These are phyloP conservation scores for Aspergillus sp. DNA, from an alignment of 2,329 filamentous ascomycete species.

Conservation along the genomic window DNA sequence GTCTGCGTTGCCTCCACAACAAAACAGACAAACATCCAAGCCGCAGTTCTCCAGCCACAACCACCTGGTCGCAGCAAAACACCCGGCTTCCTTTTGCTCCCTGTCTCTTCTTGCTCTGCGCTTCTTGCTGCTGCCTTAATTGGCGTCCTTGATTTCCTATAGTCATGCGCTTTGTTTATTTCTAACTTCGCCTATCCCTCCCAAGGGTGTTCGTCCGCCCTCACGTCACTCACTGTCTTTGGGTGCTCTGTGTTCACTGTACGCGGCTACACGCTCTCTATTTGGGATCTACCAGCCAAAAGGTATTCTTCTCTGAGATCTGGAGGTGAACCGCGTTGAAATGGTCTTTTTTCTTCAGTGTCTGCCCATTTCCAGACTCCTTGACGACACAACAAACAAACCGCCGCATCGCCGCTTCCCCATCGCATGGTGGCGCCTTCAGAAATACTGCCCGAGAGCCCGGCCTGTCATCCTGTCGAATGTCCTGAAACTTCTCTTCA, in stretches of 20 bases:
- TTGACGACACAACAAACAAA: slow-evolving; percentile 8
- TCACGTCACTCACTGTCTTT: slow-evolving; percentile 1
- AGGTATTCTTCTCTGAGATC: no score
- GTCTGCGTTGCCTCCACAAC: slow-evolving; percentile 16
- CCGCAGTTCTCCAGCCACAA: slow-evolving; percentile 1
- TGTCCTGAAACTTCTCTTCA: no score
- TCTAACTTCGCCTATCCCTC: background rate
- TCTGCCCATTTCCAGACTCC: slow-evolving; percentile 8
- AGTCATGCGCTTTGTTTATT: slow-evolving; percentile 1
- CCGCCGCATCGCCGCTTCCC: slow-evolving; percentile 11
- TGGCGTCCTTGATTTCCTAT: background rate
- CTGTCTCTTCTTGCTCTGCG: background rate
- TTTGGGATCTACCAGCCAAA: no score
- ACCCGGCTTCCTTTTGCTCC: background rate
- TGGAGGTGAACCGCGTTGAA: background rate
- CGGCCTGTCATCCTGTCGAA: no score
- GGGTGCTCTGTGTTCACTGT: background rate
- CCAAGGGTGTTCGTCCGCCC: background rate
- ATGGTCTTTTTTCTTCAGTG: background rate
- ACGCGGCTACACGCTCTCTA: background rate
- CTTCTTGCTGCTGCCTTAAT: background rate
- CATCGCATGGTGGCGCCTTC: slow-evolving; percentile 9
- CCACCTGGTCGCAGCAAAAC: no score
- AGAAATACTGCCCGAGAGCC: background rate
- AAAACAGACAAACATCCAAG: no score